A percentile compares a stretch with the other conserved stretches of the same genome.
These are phyloP conservation scores for Funneliformis geosporum DNA, from an alignment of 192 early-diverging fungal species.

Conservation along the genomic window DNA sequence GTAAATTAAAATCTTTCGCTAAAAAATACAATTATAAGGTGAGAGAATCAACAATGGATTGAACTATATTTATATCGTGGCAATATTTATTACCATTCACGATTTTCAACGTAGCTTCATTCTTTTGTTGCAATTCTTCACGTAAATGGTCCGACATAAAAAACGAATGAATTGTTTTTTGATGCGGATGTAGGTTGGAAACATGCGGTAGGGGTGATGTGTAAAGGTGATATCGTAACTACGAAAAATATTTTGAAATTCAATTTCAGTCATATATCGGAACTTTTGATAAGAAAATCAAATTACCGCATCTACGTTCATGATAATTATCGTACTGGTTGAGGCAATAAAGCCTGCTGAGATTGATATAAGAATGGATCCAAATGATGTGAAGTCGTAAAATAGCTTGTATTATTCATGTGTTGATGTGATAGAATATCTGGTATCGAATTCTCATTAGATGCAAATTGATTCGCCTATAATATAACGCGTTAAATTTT, in stretches of 20 bases:
- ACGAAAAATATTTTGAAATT: slow-evolving; percentile 2
- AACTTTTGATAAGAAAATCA: slow-evolving; percentile 1
- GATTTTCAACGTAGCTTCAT: slow-evolving; percentile 57
- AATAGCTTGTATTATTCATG: slow-evolving; percentile 16
- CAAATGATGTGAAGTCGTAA: neutral
- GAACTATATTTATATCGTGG: neutral
- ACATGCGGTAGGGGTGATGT: slow-evolving; percentile 68
- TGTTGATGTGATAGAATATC: neutral
- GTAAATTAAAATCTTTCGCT: slow-evolving; percentile 64
- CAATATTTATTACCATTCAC: slow-evolving; percentile 33
- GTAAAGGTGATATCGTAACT: slow-evolving; percentile 86
- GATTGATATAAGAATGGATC: slow-evolving; percentile 24
- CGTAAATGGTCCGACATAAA: slow-evolving; percentile 84
- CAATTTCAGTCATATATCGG: neutral
- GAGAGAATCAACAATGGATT: neutral
- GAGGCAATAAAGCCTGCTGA: slow-evolving; percentile 17
- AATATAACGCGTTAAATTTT: neutral
- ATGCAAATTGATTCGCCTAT: neutral
- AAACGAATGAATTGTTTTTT: slow-evolving; percentile 79
- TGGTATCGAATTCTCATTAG: neutral
- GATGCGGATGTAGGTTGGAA: slow-evolving; percentile 69
- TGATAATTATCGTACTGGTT: slow-evolving; percentile 24
- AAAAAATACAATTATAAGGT: slow-evolving; percentile 28
- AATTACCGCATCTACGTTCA: slow-evolving; percentile 11
- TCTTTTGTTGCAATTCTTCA: slow-evolving; percentile 73